A percentile compares a stretch with the other conserved stretches of the same genome.
These are phyloP conservation scores for Calonectria pseudoturangicola DNA, from an alignment of 2,329 filamentous ascomycete species.

Conservation along the genomic window DNA sequence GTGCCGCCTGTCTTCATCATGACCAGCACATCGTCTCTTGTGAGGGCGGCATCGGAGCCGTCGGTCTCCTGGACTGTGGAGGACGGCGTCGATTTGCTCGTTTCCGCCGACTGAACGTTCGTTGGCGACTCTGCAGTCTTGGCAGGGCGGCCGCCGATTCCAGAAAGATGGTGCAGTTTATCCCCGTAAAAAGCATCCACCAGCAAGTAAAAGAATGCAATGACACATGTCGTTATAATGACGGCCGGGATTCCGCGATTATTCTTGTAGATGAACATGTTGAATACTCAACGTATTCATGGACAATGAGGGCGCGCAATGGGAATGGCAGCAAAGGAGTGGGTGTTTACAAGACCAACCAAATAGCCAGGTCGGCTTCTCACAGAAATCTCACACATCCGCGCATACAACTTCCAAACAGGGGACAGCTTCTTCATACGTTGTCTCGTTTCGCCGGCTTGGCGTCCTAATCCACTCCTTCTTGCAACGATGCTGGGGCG, in stretches of 20 bases:
- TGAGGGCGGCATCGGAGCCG: neutral
- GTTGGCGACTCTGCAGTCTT: neutral
- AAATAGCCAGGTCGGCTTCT: too few species aligned
- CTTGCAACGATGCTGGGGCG: too few species aligned
- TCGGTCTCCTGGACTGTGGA: neutral
- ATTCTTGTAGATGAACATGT: slow-evolving; percentile 50
- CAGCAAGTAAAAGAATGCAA: slow-evolving; percentile 45
- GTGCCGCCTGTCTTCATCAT: slow-evolving; percentile 54
- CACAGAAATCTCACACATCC: neutral
- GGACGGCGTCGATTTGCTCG: neutral
- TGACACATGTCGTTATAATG: slow-evolving; percentile 48
- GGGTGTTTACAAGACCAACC: neutral
- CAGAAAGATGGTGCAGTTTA: neutral
- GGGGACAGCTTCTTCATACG: neutral
- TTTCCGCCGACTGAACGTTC: neutral
- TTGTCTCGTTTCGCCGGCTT: neutral
- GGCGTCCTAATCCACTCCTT: neutral
- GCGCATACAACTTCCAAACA: neutral
- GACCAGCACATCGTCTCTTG: slow-evolving; percentile 49
- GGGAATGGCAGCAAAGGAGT: slow-evolving; percentile 7
- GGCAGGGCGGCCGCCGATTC: neutral
- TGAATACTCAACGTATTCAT: neutral
- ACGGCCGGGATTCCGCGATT: slow-evolving; percentile 50
- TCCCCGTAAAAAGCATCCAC: slow-evolving; percentile 5
- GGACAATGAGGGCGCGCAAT: neutral